Conservation (phyloP, 331 rosid genomes). For the Phaseolus coccineus region DNA sequence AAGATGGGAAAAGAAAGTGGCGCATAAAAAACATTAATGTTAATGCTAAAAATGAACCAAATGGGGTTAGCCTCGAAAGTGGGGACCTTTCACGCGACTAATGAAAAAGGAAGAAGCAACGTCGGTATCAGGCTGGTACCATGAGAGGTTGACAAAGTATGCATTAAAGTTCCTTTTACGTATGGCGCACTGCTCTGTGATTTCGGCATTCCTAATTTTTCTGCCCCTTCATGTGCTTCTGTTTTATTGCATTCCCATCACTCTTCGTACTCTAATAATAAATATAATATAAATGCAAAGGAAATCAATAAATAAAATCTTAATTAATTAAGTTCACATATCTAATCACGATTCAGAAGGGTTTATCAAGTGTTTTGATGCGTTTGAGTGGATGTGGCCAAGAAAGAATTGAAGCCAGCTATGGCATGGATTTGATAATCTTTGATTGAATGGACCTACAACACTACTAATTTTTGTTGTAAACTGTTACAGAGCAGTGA, state of each 20-base stretch:
- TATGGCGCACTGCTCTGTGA: slow-evolving; percentile 39
- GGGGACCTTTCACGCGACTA: slow-evolving; percentile 46
- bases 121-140: slow-evolving; percentile 48
- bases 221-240: slow-evolving; percentile 49
- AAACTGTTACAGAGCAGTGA: slow-evolving; percentile 33
- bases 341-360: slow-evolving; percentile 8
- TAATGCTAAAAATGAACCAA: slow-evolving; percentile 4
- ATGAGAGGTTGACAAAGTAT: slow-evolving; percentile 42
- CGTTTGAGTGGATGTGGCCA: not conserved
- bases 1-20: not conserved
- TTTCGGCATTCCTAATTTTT: slow-evolving; percentile 41
- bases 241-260: slow-evolving; percentile 27
- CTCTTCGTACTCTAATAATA: not conserved
- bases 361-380: slow-evolving; percentile 9
- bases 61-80: slow-evolving; percentile 28
- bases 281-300: not conserved
- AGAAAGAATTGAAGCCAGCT: slow-evolving; percentile 44
- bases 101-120: slow-evolving; percentile 41
- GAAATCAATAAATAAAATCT: not conserved
- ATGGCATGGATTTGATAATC: slow-evolving; percentile 34
- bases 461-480: not conserved
- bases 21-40: slow-evolving; percentile 8
- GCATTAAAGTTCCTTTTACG: slow-evolving; percentile 42
- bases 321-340: slow-evolving; percentile 14
- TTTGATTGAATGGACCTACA: slow-evolving; percentile 7